These are phyloP conservation scores for Apiotrichum brassicae DNA, from an alignment of 1,284 basidiomycete species.

Conservation along the genomic window DNA sequence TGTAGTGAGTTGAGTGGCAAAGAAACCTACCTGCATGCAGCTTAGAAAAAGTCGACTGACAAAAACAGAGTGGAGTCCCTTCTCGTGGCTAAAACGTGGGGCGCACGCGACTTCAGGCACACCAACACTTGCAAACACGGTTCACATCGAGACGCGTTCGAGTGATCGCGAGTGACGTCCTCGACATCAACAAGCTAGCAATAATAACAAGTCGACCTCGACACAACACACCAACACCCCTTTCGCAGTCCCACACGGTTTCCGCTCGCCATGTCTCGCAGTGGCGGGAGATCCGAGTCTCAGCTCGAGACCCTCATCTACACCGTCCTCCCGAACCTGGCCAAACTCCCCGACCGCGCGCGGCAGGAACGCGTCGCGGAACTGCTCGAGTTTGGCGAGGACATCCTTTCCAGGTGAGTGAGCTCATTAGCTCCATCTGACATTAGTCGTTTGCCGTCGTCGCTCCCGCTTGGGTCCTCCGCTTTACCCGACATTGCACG, in stretches of 20 bases:
- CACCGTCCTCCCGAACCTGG: slow-evolving; percentile 30
- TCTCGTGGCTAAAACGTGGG: too few species aligned
- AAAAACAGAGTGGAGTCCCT: too few species aligned
- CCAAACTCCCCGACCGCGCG: slow-evolving; percentile 14
- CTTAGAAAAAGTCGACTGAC: too few species aligned
- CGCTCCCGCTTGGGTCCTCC: slow-evolving; percentile 9
- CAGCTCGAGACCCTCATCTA: slow-evolving; percentile 36
- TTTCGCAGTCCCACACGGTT: not conserved
- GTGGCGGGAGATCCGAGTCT: not conserved
- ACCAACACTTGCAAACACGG: too few species aligned
- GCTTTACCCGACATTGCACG: slow-evolving; percentile 10
- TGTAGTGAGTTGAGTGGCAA: not conserved
- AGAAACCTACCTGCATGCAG: not conserved
- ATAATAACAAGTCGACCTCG: not conserved
- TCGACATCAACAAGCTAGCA: too few species aligned
- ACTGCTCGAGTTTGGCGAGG: slow-evolving; percentile 35
- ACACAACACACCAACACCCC: not conserved
- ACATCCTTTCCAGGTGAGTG: slow-evolving; percentile 36
- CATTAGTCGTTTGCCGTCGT: slow-evolving; percentile 12
- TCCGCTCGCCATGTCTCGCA: not conserved
- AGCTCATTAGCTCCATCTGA: not conserved
- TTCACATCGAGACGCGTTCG: too few species aligned
- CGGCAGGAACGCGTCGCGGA: slow-evolving; percentile 34
- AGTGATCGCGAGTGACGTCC: too few species aligned
- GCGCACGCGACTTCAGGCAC: not conserved